Percentiles rank a stretch among this genome's conserved stretches.
These are phyloP conservation scores for Herpotrichia juniperi DNA, from an alignment of 2,329 filamentous ascomycete genomes.

Conservation along the genomic window DNA sequence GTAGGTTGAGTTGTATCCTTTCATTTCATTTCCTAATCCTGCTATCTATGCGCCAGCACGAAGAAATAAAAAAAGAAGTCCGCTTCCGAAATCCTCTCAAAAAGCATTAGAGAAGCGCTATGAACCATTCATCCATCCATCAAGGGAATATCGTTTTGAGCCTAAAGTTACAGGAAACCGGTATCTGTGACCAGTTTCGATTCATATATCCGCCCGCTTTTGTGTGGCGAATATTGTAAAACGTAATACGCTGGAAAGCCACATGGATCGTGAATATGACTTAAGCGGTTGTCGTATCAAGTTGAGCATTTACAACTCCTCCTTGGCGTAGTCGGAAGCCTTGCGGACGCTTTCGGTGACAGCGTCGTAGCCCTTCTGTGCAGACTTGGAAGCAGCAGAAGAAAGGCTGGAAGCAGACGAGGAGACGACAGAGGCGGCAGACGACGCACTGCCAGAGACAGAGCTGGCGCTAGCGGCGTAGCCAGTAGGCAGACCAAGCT, in stretches of 20 bases:
- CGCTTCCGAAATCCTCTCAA: background rate
- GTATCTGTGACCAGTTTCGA: background rate
- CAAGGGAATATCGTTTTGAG: background rate
- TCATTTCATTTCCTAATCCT: background rate
- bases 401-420: constrained; percentile 32
- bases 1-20: no score
- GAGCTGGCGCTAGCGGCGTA: constrained; percentile 31
- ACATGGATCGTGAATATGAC: background rate
- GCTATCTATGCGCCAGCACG: background rate
- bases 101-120: background rate
- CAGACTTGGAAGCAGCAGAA: constrained; percentile 29
- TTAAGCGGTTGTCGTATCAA: background rate
- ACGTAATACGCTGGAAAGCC: background rate
- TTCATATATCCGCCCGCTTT: background rate
- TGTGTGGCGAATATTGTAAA: background rate
- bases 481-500: constrained; percentile 52
- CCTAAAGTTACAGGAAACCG: background rate
- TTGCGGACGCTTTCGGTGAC: constrained; percentile 38
- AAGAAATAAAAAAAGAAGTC: background rate
- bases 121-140: background rate
- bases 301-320: constrained; percentile 51
- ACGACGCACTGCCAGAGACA: constrained; percentile 36
- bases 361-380: constrained; percentile 37
- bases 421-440: constrained; percentile 40
- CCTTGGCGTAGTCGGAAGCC: constrained; percentile 47